Conservation (phyloP, 306 rosid species). For the Quercus engelmannii region DNA sequence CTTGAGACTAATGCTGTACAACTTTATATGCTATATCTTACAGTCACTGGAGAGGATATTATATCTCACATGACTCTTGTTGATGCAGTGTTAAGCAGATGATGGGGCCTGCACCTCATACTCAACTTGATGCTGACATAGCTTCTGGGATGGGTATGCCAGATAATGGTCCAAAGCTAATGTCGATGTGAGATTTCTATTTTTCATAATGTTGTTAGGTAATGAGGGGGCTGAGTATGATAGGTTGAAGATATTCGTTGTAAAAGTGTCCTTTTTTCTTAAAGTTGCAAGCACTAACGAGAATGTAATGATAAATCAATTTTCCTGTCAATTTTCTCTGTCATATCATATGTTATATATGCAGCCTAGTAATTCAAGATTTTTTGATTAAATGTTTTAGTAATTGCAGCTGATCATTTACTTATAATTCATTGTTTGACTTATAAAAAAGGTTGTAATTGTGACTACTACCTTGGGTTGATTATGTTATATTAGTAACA, state of each 20-base stretch:
- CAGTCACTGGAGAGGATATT: background rate
- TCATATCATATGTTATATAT: background rate
- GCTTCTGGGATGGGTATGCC: conserved; percentile 99
- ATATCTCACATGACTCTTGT: background rate
- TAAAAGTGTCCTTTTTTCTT: background rate
- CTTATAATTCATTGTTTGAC: too few species aligned
- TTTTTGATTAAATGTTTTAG: background rate
- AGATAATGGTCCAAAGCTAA: conserved; percentile 88
- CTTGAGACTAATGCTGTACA: background rate
- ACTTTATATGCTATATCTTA: background rate
- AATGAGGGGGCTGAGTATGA: background rate
- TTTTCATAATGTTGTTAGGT: background rate
- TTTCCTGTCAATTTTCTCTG: background rate
- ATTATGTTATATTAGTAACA: too few species aligned
- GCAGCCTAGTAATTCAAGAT: background rate
- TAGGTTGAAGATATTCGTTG: conserved; percentile 14
- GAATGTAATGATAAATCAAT: background rate
- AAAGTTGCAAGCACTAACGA: background rate
- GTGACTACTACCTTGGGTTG: too few species aligned
- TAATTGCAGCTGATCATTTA: background rate
- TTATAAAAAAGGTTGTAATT: too few species aligned
- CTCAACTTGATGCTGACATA: conserved; percentile 88
- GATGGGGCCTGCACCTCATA: conserved; percentile 88
- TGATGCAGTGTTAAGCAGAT: conserved; percentile 58
- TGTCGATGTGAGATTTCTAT: conserved; percentile 50